Evolutionary conservation across 441 rosid genomes (phyloP), one percentile per base, ranked within the genome.

Genomic region (Daphne laureola): DNA sequence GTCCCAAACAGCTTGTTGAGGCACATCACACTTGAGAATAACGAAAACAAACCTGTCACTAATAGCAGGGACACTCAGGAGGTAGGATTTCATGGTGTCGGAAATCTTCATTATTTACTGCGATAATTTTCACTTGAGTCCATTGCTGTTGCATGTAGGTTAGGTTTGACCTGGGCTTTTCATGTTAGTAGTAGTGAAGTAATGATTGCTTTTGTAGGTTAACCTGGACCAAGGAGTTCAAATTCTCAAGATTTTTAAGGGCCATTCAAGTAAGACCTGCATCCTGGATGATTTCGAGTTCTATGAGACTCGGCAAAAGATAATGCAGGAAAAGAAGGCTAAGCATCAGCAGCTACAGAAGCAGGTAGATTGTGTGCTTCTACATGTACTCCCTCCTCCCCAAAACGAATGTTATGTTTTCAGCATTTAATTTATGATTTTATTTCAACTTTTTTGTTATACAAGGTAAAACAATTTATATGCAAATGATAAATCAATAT

Each of bases 221-320:
- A 72, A 56, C 54, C 45, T 90, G 5, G 93, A 85, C 49, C 74
- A 83, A 65, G 97, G 97, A 41, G 26, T 71, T 46, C 70, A 79
- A 65, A 67, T 90, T 53, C 63, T 93, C 46, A 87, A 93, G 71
- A 79, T 83, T 26, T 82, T 85, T 45, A 90, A 89, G 77, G 69
- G 60, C 42, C 78, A 87, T 61, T 61, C 72, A 8, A 68, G 83
- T 73, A 85, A 82, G 72, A 77, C 88, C 31, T 87, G 87, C 65
- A 84, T 93, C 46, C 70, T 93, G 62, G 96, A 93, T 72, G 99
- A 93, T 68, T 93, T 90, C 77, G 86, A 69, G 61, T 93, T 93
- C 49, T 93, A 93, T 50, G 99, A 82, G 53, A 63, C 65, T 4
- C 90, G 97, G 1, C 85, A 90, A 62, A 85, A 72, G 78, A 73